These are phyloP conservation scores for Trichomonas gallinae DNA, from an alignment of 208 protist species.

Conservation along the genomic window DNA sequence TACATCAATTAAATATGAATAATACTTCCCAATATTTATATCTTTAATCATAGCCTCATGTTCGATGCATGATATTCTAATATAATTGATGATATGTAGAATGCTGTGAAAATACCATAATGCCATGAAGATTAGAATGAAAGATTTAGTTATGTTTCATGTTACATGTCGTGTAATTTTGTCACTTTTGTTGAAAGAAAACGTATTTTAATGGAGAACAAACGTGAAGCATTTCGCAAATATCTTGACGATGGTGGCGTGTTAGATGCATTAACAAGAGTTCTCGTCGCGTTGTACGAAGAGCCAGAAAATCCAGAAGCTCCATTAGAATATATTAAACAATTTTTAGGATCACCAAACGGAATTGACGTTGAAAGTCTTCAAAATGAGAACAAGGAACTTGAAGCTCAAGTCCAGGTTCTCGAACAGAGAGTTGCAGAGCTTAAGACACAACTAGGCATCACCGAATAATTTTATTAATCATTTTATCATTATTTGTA, in stretches of 20 bases:
- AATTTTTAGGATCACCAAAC: slow-evolving; percentile 35
- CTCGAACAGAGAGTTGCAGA: background rate
- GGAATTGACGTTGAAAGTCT: slow-evolving; percentile 27
- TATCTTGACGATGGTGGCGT: slow-evolving; percentile 40
- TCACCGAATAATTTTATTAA: background rate
- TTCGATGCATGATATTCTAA: too few relatives aligned
- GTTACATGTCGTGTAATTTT: too few relatives aligned
- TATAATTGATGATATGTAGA: too few relatives aligned
- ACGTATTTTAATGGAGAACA: slow-evolving; percentile 19
- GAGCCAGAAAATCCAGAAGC: slow-evolving; percentile 42
- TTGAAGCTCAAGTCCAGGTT: background rate
- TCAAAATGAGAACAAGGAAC: slow-evolving; percentile 20
- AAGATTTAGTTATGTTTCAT: too few relatives aligned
- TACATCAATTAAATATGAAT: too few relatives aligned
- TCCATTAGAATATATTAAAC: slow-evolving; percentile 38
- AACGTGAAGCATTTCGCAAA: slow-evolving; percentile 37
- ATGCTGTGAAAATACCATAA: too few relatives aligned
- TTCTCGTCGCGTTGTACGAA: slow-evolving; percentile 42
- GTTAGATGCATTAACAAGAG: slow-evolving; percentile 37
- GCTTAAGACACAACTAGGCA: background rate
- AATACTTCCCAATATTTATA: too few relatives aligned
- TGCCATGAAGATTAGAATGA: too few relatives aligned
- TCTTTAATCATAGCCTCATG: too few relatives aligned
- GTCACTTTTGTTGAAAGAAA: background rate
- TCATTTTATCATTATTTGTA: too few relatives aligned